Percentiles rank a stretch among this genome's conserved stretches.
Conservation (phyloP, 2,329 filamentous ascomycete species). For the Penicillium occitanis region DNA sequence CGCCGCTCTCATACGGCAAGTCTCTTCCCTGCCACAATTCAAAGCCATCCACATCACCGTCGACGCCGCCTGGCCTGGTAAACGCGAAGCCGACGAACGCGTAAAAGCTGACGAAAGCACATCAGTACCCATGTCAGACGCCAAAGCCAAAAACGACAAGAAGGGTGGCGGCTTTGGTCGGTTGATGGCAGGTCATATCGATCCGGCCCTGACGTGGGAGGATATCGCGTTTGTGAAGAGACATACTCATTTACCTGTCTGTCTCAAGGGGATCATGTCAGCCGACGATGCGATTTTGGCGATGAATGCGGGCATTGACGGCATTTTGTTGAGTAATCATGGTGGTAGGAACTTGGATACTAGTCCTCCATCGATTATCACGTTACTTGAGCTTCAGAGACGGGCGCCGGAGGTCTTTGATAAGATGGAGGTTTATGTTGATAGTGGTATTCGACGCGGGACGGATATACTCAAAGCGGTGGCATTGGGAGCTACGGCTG, state of each 20-base stretch:
- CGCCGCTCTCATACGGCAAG: constrained; percentile 46
- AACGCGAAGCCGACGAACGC: constrained; percentile 59
- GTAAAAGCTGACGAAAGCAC: constrained; percentile 49
- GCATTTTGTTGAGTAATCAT: constrained; percentile 59
- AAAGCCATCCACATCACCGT: constrained; percentile 55
- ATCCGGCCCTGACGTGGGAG: constrained; percentile 54
- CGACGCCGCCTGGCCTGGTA: constrained; percentile 55
- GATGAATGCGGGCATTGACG: constrained; percentile 52
- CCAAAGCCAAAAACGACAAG: constrained; percentile 50
- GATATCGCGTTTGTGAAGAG: constrained; percentile 56
- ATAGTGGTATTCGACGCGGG: constrained; percentile 55
- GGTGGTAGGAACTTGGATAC: constrained; percentile 59
- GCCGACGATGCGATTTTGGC: constrained; percentile 57
- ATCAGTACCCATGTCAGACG: constrained; percentile 46
- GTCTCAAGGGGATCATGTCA: constrained; percentile 58
- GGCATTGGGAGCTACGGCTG: constrained; percentile 55
- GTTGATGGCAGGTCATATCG: constrained; percentile 54
- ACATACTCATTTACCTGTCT: constrained; percentile 52
- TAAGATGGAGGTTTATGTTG: constrained; percentile 54
- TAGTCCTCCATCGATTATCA: constrained; percentile 51
- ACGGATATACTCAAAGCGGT: constrained; percentile 57
- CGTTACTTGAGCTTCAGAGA: constrained; percentile 54
- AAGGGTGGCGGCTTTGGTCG: constrained; percentile 56
- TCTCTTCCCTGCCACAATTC: constrained; percentile 43
- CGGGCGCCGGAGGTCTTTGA: constrained; percentile 52